A percentile compares a stretch with the other conserved stretches of the same genome.
phyloP scores from a whole-genome alignment of 441 rosid species.

The Gossypium schwendimanii region DNA sequence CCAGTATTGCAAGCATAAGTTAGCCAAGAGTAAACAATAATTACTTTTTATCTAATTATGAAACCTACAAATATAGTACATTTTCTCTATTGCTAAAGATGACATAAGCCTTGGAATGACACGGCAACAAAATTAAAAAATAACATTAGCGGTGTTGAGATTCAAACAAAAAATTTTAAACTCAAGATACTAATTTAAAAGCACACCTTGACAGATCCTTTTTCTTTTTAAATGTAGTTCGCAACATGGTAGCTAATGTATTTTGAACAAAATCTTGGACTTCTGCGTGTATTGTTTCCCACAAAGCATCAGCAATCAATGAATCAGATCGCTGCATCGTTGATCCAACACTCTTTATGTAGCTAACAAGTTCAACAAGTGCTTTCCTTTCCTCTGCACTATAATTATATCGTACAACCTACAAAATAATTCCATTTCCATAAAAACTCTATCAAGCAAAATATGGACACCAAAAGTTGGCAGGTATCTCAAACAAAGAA shows the following conservation, averaged over 20 bases:
- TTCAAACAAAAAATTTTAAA: slow-evolving; percentile 12
- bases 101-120: not conserved
- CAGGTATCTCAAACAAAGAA: not conserved
- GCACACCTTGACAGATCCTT: slow-evolving; percentile 85
- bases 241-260: slow-evolving; percentile 89
- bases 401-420: slow-evolving; percentile 97
- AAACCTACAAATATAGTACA: not conserved
- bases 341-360: slow-evolving; percentile 87
- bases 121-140: not conserved
- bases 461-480: not conserved
- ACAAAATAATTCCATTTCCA: slow-evolving; percentile 20
- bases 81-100: not conserved
- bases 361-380: slow-evolving; percentile 89
- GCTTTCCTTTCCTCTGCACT: slow-evolving; percentile 90
- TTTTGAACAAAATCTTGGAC: slow-evolving; percentile 99
- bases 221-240: slow-evolving; percentile 91
- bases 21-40: not conserved
- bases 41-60: not conserved
- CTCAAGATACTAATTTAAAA: slow-evolving; percentile 18
- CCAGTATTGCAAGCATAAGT: not conserved
- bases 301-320: slow-evolving; percentile 91
- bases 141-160: slow-evolving; percentile 3
- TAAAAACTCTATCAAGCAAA: not conserved
- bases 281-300: slow-evolving; percentile 99
- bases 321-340: slow-evolving; percentile 93